Conservation (phyloP, 2,329 filamentous ascomycete genomes). For the Xylaria hypoxylon region DNA sequence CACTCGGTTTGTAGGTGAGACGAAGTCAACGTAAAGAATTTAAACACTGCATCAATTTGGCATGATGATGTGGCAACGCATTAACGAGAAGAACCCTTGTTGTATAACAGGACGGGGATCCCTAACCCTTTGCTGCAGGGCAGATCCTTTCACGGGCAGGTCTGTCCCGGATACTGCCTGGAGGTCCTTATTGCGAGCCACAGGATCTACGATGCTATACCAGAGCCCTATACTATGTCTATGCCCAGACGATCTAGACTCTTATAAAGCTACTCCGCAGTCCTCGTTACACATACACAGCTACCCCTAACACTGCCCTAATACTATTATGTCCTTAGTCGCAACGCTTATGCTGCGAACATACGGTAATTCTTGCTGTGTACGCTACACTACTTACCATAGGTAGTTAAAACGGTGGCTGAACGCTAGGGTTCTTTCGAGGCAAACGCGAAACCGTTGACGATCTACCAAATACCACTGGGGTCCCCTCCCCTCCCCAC, state of each 20-base stretch:
- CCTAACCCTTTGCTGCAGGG: constrained; percentile 35
- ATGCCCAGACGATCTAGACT: constrained; percentile 17
- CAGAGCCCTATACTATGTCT: neutral
- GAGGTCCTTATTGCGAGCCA: constrained; percentile 23
- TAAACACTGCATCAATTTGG: constrained; percentile 17
- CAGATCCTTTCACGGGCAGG: constrained; percentile 34
- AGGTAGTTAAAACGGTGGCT: neutral
- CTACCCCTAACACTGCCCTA: constrained; percentile 9
- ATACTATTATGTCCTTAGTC: constrained; percentile 1
- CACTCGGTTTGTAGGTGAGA: neutral
- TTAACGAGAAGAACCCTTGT: constrained; percentile 31
- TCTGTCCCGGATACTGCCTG: constrained; percentile 25
- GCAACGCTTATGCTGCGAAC: constrained; percentile 5
- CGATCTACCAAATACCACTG: constrained; percentile 13
- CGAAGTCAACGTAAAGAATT: constrained; percentile 9
- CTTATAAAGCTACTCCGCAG: constrained; percentile 18
- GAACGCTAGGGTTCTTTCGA: constrained; percentile 1
- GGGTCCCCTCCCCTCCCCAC: constrained; percentile 3
- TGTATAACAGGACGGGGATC: constrained; percentile 29
- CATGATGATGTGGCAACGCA: constrained; percentile 30
- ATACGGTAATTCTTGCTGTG: neutral
- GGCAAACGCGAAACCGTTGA: constrained; percentile 23
- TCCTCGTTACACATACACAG: constrained; percentile 20
- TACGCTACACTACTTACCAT: too few relatives aligned
- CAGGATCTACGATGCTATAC: constrained; percentile 16